Conservation (phyloP, 768 basidiomycete genomes). For the Lenzites betulinus region DNA sequence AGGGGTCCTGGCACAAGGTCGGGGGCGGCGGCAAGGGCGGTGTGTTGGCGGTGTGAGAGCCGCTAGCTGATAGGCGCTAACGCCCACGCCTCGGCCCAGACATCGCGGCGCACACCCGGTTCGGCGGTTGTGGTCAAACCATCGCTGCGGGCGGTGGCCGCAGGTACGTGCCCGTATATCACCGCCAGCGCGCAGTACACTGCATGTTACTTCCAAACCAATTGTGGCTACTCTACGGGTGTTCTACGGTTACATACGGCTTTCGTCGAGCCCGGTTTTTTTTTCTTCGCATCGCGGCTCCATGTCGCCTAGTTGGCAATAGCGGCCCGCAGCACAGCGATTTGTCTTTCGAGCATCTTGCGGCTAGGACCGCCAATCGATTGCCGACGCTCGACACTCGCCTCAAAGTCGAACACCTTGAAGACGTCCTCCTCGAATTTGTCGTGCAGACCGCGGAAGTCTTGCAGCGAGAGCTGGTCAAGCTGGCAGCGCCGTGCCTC, state of each 20-base stretch:
- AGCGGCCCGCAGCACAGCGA: constrained; percentile 68
- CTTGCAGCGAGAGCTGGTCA: constrained; percentile 74
- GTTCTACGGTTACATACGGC: neutral
- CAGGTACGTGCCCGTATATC: neutral
- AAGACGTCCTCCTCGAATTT: constrained; percentile 84
- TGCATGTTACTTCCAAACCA: neutral
- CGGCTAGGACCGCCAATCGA: constrained; percentile 92
- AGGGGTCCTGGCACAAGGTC: constrained; percentile 10
- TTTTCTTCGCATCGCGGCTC: neutral
- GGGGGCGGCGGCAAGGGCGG: constrained; percentile 8
- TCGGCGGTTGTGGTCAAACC: neutral
- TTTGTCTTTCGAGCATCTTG: constrained; percentile 83
- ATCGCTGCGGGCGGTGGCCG: constrained; percentile 4
- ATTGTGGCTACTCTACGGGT: neutral
- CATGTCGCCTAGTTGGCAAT: constrained; percentile 37
- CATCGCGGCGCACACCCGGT: neutral
- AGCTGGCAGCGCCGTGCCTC: constrained; percentile 82
- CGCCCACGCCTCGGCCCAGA: neutral
- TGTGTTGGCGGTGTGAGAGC: constrained; percentile 23
- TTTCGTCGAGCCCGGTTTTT: neutral
- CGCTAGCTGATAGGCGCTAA: constrained; percentile 16
- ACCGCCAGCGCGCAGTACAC: neutral
- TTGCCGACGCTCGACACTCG: constrained; percentile 88
- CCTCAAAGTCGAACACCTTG: constrained; percentile 91
- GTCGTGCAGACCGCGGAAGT: constrained; percentile 74